A percentile compares a stretch with the other conserved stretches of the same genome.
phyloP scores from a whole-genome alignment of 139 green algal species.

The Deuterostichococcus epilithicus region DNA sequence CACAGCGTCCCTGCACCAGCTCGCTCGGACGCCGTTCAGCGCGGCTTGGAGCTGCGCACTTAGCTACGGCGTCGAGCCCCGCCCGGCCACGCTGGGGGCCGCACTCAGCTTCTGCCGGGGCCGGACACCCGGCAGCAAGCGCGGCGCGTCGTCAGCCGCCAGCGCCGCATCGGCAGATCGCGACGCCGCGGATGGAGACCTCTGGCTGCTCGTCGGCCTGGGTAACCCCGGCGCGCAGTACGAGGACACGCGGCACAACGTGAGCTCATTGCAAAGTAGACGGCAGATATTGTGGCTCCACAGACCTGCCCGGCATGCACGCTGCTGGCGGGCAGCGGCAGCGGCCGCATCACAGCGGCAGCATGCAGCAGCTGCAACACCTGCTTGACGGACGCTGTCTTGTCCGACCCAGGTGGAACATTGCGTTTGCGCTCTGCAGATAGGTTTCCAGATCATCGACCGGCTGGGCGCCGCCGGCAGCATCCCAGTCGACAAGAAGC shows the following conservation, averaged over 20 bases:
- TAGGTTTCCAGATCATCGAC: slow-evolving; percentile 85
- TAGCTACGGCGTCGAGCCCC: no score
- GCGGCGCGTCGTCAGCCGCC: background rate
- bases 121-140: no score
- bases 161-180: background rate
- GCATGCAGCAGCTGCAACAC: background rate
- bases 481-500: slow-evolving; percentile 57
- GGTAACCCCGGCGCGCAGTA: slow-evolving; percentile 78
- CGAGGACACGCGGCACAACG: slow-evolving; percentile 78
- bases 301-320: background rate
- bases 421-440: slow-evolving; percentile 14
- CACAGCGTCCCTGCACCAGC: no score
- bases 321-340: background rate
- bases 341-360: background rate
- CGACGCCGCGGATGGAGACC: background rate
- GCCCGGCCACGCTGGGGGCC: background rate
- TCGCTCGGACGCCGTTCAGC: no score
- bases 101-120: background rate
- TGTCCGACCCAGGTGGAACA: background rate
- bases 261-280: slow-evolving; percentile 19
- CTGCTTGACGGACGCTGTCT: background rate
- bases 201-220: slow-evolving; percentile 71
- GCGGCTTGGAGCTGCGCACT: no score
- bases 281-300: background rate
- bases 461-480: slow-evolving; percentile 46